Conservation (phyloP, 164 flowering plant genomes). For the Cinnamomum chago region DNA sequence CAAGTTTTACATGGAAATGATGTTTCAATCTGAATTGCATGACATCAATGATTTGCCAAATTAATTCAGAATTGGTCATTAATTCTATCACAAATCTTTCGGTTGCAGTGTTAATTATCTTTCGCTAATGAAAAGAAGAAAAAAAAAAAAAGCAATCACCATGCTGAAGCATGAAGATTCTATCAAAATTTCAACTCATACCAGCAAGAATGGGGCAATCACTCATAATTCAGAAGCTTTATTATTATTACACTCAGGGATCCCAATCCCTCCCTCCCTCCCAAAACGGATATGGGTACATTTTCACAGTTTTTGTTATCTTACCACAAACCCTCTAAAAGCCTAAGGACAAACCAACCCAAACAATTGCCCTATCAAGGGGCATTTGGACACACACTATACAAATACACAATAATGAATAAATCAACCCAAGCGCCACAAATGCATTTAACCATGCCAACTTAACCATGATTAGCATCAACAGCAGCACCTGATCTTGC, state of each 20-base stretch:
- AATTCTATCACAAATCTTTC: not conserved
- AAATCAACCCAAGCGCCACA: not conserved
- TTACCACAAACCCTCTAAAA: conserved; percentile 1
- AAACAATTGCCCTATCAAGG: not conserved
- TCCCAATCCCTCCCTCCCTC: not conserved
- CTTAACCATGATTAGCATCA: conserved; percentile 45
- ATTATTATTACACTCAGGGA: not conserved
- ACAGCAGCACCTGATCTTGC: conserved; percentile 77
- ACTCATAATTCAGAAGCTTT: not conserved
- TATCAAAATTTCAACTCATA: not conserved
- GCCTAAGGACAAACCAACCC: conserved; percentile 1
- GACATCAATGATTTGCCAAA: too few relatives aligned
- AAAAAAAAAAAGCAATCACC: not conserved
- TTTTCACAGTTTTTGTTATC: not conserved
- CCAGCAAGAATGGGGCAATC: not conserved
- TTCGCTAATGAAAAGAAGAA: not conserved
- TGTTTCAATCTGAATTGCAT: too few relatives aligned
- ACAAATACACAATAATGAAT: conserved; percentile 6
- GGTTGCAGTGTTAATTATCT: not conserved
- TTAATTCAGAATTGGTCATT: not conserved
- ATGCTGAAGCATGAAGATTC: not conserved
- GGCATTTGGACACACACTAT: conserved; percentile 1
- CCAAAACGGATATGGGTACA: conserved; percentile 3
- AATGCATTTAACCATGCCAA: not conserved
- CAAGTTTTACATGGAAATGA: too few relatives aligned